phyloP scores from a whole-genome alignment of 177 flowering plant species.

The Vitis hybrid region DNA sequence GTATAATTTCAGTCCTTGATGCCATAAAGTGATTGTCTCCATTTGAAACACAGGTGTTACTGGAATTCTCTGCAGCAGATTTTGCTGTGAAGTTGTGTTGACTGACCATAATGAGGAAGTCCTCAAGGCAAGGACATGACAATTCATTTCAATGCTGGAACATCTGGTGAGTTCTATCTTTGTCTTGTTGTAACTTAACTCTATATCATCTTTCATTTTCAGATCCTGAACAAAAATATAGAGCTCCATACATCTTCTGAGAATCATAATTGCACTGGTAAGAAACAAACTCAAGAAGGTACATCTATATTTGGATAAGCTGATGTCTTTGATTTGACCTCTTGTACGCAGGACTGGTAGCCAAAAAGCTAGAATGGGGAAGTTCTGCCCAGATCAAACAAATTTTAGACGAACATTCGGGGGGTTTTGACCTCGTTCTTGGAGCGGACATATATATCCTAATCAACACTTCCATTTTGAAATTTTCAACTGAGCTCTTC shows the following conservation, averaged over 20 bases:
- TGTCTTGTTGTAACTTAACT: background rate
- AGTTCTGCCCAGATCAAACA: slow-evolving; percentile 50
- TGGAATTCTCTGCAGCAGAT: slow-evolving; percentile 84
- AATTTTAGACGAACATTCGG: slow-evolving; percentile 44
- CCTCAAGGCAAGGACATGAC: slow-evolving; percentile 63
- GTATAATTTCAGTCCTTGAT: background rate
- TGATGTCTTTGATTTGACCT: slow-evolving; percentile 8
- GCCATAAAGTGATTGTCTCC: background rate
- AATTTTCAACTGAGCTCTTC: background rate
- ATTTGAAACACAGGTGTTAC: slow-evolving; percentile 56
- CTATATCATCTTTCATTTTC: slow-evolving; percentile 13
- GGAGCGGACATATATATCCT: slow-evolving; percentile 99
- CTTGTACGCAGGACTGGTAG: slow-evolving; percentile 41
- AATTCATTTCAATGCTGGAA: slow-evolving; percentile 4
- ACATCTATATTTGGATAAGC: background rate
- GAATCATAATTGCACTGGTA: slow-evolving; percentile 45
- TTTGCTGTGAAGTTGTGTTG: slow-evolving; percentile 64
- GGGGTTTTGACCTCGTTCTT: slow-evolving; percentile 85
- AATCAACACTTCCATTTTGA: background rate
- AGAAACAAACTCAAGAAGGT: slow-evolving; percentile 22
- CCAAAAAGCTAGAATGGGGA: slow-evolving; percentile 95
- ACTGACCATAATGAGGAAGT: slow-evolving; percentile 96
- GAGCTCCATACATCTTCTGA: slow-evolving; percentile 58
- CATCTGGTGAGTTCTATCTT: slow-evolving; percentile 4
- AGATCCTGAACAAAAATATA: slow-evolving; percentile 82